Evolutionary conservation across 2,329 filamentous ascomycete genomes (phyloP), one percentile per base, ranked within the genome.

Genomic region (Dothideomycetes sp.): DNA sequence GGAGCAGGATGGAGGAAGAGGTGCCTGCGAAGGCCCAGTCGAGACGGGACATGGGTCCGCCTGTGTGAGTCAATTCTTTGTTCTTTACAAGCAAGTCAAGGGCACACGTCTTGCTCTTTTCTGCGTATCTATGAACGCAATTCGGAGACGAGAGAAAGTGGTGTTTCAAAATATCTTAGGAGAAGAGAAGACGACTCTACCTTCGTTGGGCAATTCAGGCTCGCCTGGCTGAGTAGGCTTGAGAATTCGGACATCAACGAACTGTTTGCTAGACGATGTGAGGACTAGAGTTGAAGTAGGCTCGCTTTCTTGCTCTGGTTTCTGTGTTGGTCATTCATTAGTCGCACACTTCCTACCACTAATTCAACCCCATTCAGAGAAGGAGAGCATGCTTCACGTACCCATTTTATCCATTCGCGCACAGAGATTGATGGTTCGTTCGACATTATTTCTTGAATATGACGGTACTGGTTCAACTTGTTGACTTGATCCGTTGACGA

Each of bases 21-120:
- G 57, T 65, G 2, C 79, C 79, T 0, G 72, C 74, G 47, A 82
- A 78, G 3, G 71, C 78, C 79, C 79, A 83, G 48, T 82, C 77
- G 2, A 83, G 62, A 1, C 62, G 51, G 14, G 55, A 46, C 12
- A 51, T 12, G 16, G 49, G 44, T 15, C 59, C 54, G 19, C 53
- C 56, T 36, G 53, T 46, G 3, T 49, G 31, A n/a, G 17, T 31
- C 17, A 34, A 19, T 11, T 10, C 12, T 14, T 18, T 22, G 17
- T n/a, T 56, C 18, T 36, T 10, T 31, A 31, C 33, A 33, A 12
- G 12, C 2, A 5, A 9, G 15, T 5, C 17, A 19, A 34, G 2
- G 16, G 29, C 5, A 3, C 3, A 14, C 10, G n/a, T 16, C n/a
- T 14, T n/a, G n/a, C n/a, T n/a, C n/a, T n/a, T n/a, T n/a, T n/a